Percentiles rank a stretch among this genome's conserved stretches.
Evolutionary conservation across 345 rosid species (phyloP).

Genomic region (Aquilaria yunnanensis): DNA sequence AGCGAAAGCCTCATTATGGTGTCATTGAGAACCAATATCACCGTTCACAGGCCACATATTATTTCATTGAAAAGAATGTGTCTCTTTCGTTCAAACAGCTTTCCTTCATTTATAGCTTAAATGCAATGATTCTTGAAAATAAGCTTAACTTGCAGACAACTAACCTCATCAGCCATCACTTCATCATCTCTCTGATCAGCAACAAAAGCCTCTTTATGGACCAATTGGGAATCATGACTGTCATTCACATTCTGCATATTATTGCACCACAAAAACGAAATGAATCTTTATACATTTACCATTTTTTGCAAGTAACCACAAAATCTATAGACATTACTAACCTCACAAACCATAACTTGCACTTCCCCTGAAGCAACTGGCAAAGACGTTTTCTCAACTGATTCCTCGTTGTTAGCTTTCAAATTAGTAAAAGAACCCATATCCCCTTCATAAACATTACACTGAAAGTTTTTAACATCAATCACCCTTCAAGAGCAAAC

Average conservation of each 20-base stretch:
- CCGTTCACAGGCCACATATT: constrained; percentile 3
- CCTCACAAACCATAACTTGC: background rate
- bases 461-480: background rate
- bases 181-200: constrained; percentile 4
- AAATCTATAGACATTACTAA: constrained; percentile 2
- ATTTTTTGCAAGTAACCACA: background rate
- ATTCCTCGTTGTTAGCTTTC: no score
- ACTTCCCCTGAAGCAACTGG: background rate
- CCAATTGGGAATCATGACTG: constrained; percentile 5
- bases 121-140: background rate
- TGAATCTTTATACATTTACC: background rate
- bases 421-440: background rate
- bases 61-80: no score
- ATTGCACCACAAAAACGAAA: background rate
- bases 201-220: constrained; percentile 8
- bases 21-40: constrained; percentile 7
- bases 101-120: background rate
- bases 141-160: background rate
- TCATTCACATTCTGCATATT: constrained; percentile 5
- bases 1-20: constrained; percentile 8
- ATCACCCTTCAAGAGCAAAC: no score
- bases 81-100: background rate
- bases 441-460: background rate
- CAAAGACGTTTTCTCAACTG: no score
- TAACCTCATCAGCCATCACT: constrained; percentile 12